A percentile compares a stretch with the other conserved stretches of the same genome.
Evolutionary conservation across 2,329 filamentous ascomycete species (phyloP).

Genomic region (Pestalotiopsis sp.): DNA sequence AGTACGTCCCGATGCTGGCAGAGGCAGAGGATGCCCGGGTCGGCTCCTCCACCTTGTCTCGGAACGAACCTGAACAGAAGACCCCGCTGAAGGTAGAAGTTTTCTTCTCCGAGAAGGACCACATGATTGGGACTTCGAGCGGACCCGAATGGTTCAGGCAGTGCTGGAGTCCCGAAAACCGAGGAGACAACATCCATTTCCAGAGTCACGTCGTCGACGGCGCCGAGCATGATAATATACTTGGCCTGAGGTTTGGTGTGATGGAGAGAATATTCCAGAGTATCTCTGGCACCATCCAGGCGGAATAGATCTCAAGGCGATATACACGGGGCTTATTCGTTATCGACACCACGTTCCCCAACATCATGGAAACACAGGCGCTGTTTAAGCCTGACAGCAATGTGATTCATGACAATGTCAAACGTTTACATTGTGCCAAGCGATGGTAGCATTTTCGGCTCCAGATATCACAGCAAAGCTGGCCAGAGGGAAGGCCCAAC

Average conservation of each 20-base stretch:
- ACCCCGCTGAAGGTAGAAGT: constrained; percentile 19
- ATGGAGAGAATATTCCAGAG: constrained; percentile 19
- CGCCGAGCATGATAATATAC: constrained; percentile 22
- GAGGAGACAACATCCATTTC: constrained; percentile 22
- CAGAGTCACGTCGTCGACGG: constrained; percentile 18
- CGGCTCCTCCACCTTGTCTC: not conserved
- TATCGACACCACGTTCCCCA: too few relatives aligned
- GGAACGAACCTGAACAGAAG: not conserved
- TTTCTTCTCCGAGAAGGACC: constrained; percentile 25
- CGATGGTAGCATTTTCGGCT: too few relatives aligned
- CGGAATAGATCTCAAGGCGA: too few relatives aligned
- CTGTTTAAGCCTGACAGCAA: too few relatives aligned
- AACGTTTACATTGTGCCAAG: too few relatives aligned
- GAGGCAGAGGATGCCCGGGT: constrained; percentile 16
- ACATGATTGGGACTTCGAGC: constrained; percentile 22
- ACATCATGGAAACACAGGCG: too few relatives aligned
- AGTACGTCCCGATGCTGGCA: constrained; percentile 22
- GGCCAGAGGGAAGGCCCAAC: too few relatives aligned
- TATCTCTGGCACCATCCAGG: not conserved
- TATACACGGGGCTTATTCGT: too few relatives aligned
- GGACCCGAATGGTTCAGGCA: constrained; percentile 23
- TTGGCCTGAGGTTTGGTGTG: constrained; percentile 23
- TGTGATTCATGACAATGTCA: too few relatives aligned
- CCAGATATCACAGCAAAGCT: too few relatives aligned
- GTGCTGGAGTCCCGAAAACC: constrained; percentile 22